Percentiles rank a stretch among this genome's conserved stretches.
These are phyloP conservation scores for Candida sp. DNA, from an alignment of 1,139 yeast genomes.

Conservation along the genomic window DNA sequence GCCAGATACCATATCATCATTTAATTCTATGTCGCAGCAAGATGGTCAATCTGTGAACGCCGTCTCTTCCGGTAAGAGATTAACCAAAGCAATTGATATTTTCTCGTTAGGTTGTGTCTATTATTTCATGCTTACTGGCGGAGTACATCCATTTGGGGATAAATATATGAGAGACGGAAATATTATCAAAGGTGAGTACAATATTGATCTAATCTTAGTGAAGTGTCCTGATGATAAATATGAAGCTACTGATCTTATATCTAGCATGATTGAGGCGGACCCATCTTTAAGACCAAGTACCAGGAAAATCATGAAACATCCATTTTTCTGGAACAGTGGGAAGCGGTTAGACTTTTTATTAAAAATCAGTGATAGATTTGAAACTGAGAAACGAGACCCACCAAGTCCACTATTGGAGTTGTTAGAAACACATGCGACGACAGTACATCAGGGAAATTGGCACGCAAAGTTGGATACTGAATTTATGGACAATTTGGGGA, in stretches of 20 bases:
- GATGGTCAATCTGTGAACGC: conserved; percentile 5
- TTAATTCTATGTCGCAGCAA: conserved; percentile 16
- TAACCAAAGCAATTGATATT: conserved; percentile 90
- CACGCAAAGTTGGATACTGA: conserved; percentile 63
- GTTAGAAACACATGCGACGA: conserved; percentile 54
- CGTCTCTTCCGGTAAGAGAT: conserved; percentile 43
- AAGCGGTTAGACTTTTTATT: conserved; percentile 79
- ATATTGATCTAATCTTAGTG: conserved; percentile 42
- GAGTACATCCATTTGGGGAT: conserved; percentile 95
- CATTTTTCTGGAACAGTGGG: conserved; percentile 79
- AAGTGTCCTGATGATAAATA: conserved; percentile 43
- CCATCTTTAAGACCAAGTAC: conserved; percentile 80
- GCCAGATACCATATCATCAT: conserved; percentile 37
- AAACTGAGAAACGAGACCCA: conserved; percentile 83
- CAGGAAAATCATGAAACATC: conserved; percentile 67
- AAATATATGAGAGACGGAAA: conserved; percentile 84
- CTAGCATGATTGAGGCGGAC: conserved; percentile 65
- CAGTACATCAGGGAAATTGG: conserved; percentile 73
- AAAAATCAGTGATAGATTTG: conserved; percentile 88
- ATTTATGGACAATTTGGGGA: conserved; percentile 81
- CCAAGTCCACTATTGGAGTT: conserved; percentile 62
- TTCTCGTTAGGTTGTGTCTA: conserved; percentile 95
- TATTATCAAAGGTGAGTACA: conserved; percentile 70
- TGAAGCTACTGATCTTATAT: conserved; percentile 73
- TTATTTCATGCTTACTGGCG: conserved; percentile 78